These are phyloP conservation scores for Didymella pomorum DNA, from an alignment of 2,329 filamentous ascomycete genomes.

Conservation along the genomic window DNA sequence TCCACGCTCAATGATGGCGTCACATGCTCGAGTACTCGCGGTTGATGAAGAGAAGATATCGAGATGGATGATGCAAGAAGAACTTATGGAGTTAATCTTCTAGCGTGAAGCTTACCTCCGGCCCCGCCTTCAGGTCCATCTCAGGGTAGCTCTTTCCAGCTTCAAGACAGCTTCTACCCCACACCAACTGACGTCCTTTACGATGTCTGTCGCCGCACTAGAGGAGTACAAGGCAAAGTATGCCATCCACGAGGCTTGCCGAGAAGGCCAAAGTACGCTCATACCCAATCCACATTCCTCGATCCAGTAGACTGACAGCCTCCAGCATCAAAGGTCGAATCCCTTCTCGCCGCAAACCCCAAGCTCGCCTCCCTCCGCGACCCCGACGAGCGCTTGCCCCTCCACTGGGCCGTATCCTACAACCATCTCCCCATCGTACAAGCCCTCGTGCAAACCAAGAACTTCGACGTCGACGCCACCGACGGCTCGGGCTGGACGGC, in stretches of 20 bases:
- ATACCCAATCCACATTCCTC: too few species aligned
- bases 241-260: slow-evolving; percentile 32
- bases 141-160: slow-evolving; percentile 8
- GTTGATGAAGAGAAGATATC: not conserved
- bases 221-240: slow-evolving; percentile 64
- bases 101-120: slow-evolving; percentile 18
- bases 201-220: slow-evolving; percentile 22
- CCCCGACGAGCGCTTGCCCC: slow-evolving; percentile 85
- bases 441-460: slow-evolving; percentile 72
- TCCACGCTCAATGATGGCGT: too few species aligned
- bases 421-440: slow-evolving; percentile 79
- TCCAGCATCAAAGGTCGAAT: slow-evolving; percentile 74
- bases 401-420: slow-evolving; percentile 93
- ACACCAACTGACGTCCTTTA: not conserved
- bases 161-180: not conserved
- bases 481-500: slow-evolving; percentile 84
- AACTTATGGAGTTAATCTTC: slow-evolving; percentile 1
- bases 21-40: too few species aligned
- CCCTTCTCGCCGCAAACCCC: slow-evolving; percentile 77
- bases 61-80: not conserved
- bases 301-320: slow-evolving; percentile 44
- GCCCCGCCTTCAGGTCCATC: slow-evolving; percentile 6
- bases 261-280: not conserved
- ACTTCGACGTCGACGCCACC: slow-evolving; percentile 84
- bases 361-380: slow-evolving; percentile 78